A percentile compares a stretch with the other conserved stretches of the same genome.
Conservation (phyloP, 495 filamentous ascomycete species). For the Halenospora varia region DNA sequence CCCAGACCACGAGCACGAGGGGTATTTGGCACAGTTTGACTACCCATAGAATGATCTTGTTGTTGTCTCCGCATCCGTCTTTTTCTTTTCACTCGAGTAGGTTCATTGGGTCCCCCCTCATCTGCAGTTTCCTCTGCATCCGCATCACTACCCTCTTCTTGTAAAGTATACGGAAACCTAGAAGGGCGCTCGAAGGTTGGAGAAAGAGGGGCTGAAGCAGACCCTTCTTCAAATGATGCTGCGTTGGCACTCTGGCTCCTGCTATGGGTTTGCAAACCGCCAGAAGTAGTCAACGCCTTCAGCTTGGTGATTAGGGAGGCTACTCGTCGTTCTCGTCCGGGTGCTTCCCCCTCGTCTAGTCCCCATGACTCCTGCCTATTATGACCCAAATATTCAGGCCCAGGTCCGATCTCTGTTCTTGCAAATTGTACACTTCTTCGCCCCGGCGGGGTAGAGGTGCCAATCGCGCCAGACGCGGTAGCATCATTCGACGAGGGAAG, state of each 20-base stretch:
- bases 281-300: constrained; percentile 48
- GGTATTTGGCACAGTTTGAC: constrained; percentile 58
- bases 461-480: constrained; percentile 24
- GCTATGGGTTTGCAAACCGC: constrained; percentile 42
- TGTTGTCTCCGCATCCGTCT: constrained; percentile 47
- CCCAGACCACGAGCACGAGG: constrained; percentile 51
- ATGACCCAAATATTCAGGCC: constrained; percentile 37
- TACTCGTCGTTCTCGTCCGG: constrained; percentile 45
- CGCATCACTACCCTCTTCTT: constrained; percentile 65
- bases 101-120: constrained; percentile 42
- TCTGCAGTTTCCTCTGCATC: constrained; percentile 71
- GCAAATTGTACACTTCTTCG: constrained; percentile 64
- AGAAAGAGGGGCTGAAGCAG: constrained; percentile 43
- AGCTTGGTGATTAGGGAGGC: constrained; percentile 63
- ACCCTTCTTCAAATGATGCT: constrained; percentile 37
- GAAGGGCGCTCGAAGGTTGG: constrained; percentile 22
- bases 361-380: constrained; percentile 54
- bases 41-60: constrained; percentile 2
- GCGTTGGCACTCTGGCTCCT: constrained; percentile 30
- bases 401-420: constrained; percentile 40
- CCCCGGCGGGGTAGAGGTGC: constrained; percentile 41
- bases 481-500: not conserved
- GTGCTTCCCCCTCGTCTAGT: constrained; percentile 47
- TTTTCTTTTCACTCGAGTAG: constrained; percentile 45
- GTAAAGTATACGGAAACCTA: constrained; percentile 42